phyloP scores from a whole-genome alignment of 495 filamentous ascomycete genomes.

The Penicillium atrosanguineum region DNA sequence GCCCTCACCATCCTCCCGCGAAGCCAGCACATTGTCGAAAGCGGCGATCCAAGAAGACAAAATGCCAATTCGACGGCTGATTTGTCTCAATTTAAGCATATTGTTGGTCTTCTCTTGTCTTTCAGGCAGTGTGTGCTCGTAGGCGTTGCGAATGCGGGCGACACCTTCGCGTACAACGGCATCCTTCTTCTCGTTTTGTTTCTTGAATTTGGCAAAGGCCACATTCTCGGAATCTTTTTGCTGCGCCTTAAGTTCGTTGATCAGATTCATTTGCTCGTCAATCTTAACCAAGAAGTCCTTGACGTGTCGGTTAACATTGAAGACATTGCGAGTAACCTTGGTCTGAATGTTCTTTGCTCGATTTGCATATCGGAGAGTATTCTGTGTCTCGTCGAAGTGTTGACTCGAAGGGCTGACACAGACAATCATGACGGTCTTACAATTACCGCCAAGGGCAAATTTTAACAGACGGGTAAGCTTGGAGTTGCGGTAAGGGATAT shows the following conservation, averaged over 20 bases:
- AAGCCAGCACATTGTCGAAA: slow-evolving; percentile 80
- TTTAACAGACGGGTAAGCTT: slow-evolving; percentile 96
- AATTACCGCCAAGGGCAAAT: slow-evolving; percentile 96
- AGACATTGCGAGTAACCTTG: slow-evolving; percentile 96
- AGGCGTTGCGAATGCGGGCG: slow-evolving; percentile 75
- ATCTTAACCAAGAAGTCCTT: slow-evolving; percentile 98
- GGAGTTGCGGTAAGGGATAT: slow-evolving; percentile 96
- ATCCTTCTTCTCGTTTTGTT: slow-evolving; percentile 81
- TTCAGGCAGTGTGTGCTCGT: slow-evolving; percentile 77
- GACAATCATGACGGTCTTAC: slow-evolving; percentile 99
- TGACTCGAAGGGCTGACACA: slow-evolving; percentile 95
- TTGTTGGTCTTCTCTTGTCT: slow-evolving; percentile 72
- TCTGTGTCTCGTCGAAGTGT: slow-evolving; percentile 98
- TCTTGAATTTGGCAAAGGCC: slow-evolving; percentile 86
- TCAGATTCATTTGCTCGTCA: slow-evolving; percentile 89
- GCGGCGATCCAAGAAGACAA: slow-evolving; percentile 89
- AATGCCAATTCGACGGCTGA: slow-evolving; percentile 79
- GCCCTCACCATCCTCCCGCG: slow-evolving; percentile 61
- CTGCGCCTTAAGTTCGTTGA: slow-evolving; percentile 89
- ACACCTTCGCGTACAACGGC: slow-evolving; percentile 75
- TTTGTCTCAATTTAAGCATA: slow-evolving; percentile 79
- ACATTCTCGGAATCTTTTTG: slow-evolving; percentile 85
- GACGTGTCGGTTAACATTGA: slow-evolving; percentile 98
- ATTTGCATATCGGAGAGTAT: slow-evolving; percentile 96
- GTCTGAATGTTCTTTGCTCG: slow-evolving; percentile 99